Percentiles rank a stretch among this genome's conserved stretches.
phyloP scores from a whole-genome alignment of 108 stramenopile genomes.

The Stephanodiscus triporus region DNA sequence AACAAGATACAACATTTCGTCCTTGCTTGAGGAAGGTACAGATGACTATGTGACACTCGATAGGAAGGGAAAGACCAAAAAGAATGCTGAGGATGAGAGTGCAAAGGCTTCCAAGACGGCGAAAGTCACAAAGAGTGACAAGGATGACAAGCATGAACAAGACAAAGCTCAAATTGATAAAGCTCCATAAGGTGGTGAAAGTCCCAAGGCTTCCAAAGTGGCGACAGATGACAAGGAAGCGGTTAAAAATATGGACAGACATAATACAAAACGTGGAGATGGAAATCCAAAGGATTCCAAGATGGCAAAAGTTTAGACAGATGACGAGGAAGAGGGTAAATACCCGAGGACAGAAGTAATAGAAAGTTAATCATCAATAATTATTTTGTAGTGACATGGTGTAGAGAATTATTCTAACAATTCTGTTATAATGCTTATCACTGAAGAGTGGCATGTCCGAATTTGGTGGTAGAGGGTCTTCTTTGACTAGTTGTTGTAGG shows the following conservation, averaged over 20 bases:
- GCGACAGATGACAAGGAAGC: not conserved
- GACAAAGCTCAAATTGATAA: not conserved
- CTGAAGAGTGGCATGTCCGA: too few species aligned
- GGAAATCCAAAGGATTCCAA: not conserved
- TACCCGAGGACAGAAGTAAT: too few species aligned
- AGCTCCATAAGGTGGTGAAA: not conserved
- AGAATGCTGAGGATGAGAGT: slow-evolving; percentile 2
- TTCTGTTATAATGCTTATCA: too few species aligned
- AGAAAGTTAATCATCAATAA: too few species aligned
- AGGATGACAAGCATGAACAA: not conserved
- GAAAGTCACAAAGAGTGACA: slow-evolving; percentile 5
- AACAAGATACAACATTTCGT: slow-evolving; percentile 35
- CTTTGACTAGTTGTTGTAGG: too few species aligned
- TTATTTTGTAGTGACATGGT: too few species aligned
- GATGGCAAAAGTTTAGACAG: not conserved
- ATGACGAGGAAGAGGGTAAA: not conserved
- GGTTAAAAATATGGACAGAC: not conserved
- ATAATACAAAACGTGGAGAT: not conserved
- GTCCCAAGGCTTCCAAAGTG: not conserved
- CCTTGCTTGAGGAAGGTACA: slow-evolving; percentile 24
- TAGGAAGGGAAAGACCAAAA: slow-evolving; percentile 1
- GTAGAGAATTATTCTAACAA: too few species aligned
- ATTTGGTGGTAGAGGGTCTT: too few species aligned
- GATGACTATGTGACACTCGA: slow-evolving; percentile 20
- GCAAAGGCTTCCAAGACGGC: slow-evolving; percentile 9